phyloP scores from a whole-genome alignment of 148 eudicot genomes.

The Gaultheria prostrata region DNA sequence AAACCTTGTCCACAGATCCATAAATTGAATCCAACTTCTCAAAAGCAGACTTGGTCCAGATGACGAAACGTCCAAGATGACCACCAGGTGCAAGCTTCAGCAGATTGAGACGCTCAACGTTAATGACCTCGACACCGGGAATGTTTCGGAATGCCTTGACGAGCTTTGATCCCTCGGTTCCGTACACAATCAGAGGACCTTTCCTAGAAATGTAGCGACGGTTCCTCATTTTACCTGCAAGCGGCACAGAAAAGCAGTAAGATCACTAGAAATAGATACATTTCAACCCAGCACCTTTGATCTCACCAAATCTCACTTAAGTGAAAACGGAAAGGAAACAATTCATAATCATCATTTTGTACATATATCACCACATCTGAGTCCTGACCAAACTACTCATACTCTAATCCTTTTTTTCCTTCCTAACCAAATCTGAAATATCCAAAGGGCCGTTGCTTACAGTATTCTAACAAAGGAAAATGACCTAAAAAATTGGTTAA shows the following conservation, averaged over 20 bases:
- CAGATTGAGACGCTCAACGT: conserved; percentile 67
- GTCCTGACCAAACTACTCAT: too few relatives aligned
- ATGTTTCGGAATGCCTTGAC: conserved; percentile 77
- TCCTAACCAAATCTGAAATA: too few relatives aligned
- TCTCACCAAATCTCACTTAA: too few relatives aligned
- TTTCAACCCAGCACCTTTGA: not conserved
- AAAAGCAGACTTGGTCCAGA: conserved; percentile 82
- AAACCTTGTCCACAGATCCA: conserved; percentile 67
- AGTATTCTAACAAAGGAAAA: too few relatives aligned
- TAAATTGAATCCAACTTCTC: conserved; percentile 78
- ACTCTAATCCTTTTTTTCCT: too few relatives aligned
- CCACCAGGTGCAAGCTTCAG: conserved; percentile 91
- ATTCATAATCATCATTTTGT: too few relatives aligned
- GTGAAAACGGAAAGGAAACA: not conserved
- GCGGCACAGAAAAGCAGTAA: not conserved
- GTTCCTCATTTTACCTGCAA: conserved; percentile 60
- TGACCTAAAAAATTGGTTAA: too few relatives aligned
- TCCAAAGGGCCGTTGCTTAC: too few relatives aligned
- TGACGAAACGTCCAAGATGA: conserved; percentile 73
- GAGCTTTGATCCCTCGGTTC: conserved; percentile 69
- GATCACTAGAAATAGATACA: not conserved
- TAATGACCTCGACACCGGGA: conserved; percentile 67
- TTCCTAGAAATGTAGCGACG: conserved; percentile 63
- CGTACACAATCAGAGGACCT: conserved; percentile 73
- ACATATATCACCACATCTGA: too few relatives aligned